Percentiles rank a stretch among this genome's conserved stretches.
These are phyloP conservation scores for Saccharomycopsis schoenii DNA, from an alignment of 805 yeast genomes.

Conservation along the genomic window DNA sequence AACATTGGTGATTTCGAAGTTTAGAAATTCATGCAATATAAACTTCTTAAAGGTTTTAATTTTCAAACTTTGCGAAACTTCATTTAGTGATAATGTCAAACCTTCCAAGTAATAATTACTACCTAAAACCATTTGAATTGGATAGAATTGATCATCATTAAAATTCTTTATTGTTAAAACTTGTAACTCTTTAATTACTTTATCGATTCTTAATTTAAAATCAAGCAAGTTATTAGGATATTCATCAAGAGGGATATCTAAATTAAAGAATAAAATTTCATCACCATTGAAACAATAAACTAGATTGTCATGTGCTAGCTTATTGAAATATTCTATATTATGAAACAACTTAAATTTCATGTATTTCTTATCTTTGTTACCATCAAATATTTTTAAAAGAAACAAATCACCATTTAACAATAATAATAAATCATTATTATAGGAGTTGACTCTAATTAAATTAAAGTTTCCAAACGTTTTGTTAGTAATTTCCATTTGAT, in stretches of 20 bases:
- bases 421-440: slow-evolving; percentile 20
- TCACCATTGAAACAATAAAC: slow-evolving; percentile 33
- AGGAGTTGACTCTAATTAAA: slow-evolving; percentile 7
- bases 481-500: not conserved
- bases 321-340: slow-evolving; percentile 20
- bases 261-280: slow-evolving; percentile 21
- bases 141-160: slow-evolving; percentile 21
- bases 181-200: slow-evolving; percentile 6
- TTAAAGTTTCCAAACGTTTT: slow-evolving; percentile 17
- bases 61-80: slow-evolving; percentile 22
- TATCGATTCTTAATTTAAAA: slow-evolving; percentile 1
- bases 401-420: slow-evolving; percentile 23
- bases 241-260: not conserved
- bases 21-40: slow-evolving; percentile 37
- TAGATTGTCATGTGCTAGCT: slow-evolving; percentile 20
- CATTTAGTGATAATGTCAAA: slow-evolving; percentile 26
- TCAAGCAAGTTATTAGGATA: not conserved
- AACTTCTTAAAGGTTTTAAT: slow-evolving; percentile 30
- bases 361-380: not conserved
- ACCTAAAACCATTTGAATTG: slow-evolving; percentile 20
- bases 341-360: slow-evolving; percentile 16
- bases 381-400: slow-evolving; percentile 15
- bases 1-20: slow-evolving; percentile 29
- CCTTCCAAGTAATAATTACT: slow-evolving; percentile 35
- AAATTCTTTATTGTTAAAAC: slow-evolving; percentile 23